Evolutionary conservation across 495 filamentous ascomycete genomes (phyloP).

Genomic region (Aspergillus leporis): DNA sequence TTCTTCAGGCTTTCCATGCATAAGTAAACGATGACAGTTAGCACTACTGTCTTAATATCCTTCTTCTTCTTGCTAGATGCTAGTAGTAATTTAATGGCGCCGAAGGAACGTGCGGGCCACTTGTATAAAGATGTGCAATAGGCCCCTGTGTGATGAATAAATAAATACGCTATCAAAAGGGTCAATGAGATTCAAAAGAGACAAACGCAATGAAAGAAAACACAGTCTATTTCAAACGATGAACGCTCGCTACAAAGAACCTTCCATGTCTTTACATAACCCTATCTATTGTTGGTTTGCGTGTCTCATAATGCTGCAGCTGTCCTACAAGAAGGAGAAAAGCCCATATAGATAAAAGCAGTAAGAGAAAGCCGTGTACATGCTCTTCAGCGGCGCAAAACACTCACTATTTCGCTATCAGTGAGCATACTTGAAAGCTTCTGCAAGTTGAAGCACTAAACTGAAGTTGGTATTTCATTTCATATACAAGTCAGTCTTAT

Average conservation of each 20-base stretch:
- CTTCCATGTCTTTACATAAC: background rate
- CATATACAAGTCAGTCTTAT: no score
- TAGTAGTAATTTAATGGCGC: no score
- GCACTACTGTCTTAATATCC: no score
- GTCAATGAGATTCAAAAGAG: background rate
- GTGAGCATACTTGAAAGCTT: no score
- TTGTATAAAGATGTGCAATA: background rate
- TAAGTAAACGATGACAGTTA: background rate
- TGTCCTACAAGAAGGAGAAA: background rate
- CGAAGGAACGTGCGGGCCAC: background rate
- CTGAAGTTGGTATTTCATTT: no score
- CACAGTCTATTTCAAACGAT: background rate
- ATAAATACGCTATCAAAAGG: background rate
- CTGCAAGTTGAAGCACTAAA: no score
- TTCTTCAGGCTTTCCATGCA: background rate
- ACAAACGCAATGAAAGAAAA: constrained; percentile 1
- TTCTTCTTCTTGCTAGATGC: no score
- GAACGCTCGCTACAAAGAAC: background rate
- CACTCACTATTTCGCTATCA: no score
- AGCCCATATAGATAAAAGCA: background rate
- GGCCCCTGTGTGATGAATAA: no score
- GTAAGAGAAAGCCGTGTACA: no score
- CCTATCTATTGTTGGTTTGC: background rate
- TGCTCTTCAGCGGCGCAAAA: no score
- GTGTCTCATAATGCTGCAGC: background rate